Evolutionary conservation across 345 rosid genomes (phyloP), one percentile per base, ranked within the genome.

Genomic region (Chamaenerion angustifolium): DNA sequence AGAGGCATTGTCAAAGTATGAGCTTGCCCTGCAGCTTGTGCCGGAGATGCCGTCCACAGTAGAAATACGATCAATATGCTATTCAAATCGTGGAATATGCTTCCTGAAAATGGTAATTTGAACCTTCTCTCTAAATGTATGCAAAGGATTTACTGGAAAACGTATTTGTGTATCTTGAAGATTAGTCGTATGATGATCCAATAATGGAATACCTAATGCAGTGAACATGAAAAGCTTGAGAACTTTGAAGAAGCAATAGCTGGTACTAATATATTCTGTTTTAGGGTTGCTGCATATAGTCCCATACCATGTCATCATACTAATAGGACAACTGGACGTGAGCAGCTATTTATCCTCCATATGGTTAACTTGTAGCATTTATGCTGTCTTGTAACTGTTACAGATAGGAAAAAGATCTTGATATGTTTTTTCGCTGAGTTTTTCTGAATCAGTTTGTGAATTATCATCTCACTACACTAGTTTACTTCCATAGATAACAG

Each of bases 211-310:
- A 23, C 27, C 27, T 23, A 5, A 23, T 23, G 27, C 27, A 23
- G 5, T 23, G 27, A 5, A 23, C 77, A 76, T 49, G 99, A 92
- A 70, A 92, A 82, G 77, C 95, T 79, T 47, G 80, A 84, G 57
- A 70, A 84, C 56, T 88, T 66, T 52, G 99, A 92, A 66, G 96
- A 88, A 57, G 96, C 99, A 57, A 56, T 82, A 53, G 67, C 75
- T 41, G 96, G 99, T 88, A n/a, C n/a, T n/a, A n/a, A n/a, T n/a
- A n/a, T n/a, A n/a, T n/a, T n/a, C n/a, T n/a, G n/a, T 52, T 10
- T 8, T 52, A 10, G 9, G 0, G 5, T 41, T 52, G 1, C 13
- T 1, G 16, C 27, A 9, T 41, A 13, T 31, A 12, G 11, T 49
- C 11, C 10, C 11, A 1, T 49, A 37, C 41, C n/a, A 18, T 48